Percentiles rank a stretch among this genome's conserved stretches.
Conservation (phyloP, 2,329 filamentous ascomycete species). For the Myriosclerotinia duriaeana region DNA sequence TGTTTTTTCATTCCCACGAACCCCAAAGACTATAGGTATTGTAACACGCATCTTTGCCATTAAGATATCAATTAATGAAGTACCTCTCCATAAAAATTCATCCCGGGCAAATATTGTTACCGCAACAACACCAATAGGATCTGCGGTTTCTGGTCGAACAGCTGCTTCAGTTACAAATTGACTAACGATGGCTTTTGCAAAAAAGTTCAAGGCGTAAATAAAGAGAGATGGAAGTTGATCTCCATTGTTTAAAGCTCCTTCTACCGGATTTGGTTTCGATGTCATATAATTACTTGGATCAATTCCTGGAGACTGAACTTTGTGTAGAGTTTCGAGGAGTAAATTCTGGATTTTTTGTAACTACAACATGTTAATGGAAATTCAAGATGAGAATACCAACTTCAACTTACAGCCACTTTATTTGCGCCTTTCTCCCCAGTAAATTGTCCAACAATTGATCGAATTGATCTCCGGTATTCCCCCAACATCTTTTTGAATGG, state of each 20-base stretch:
- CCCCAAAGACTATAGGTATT: constrained; percentile 84
- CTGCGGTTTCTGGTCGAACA: constrained; percentile 64
- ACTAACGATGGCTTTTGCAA: constrained; percentile 69
- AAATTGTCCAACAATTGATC: constrained; percentile 71
- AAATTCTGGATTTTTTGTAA: constrained; percentile 33
- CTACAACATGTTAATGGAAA: constrained; percentile 32
- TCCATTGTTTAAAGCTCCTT: constrained; percentile 47
- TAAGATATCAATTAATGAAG: constrained; percentile 75
- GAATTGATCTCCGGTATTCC: constrained; percentile 69
- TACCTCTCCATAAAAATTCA: constrained; percentile 64
- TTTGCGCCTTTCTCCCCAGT: constrained; percentile 65
- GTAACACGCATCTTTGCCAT: constrained; percentile 80
- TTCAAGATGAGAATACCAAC: constrained; percentile 1
- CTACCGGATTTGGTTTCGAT: constrained; percentile 49
- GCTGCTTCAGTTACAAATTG: constrained; percentile 69
- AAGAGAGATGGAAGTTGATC: constrained; percentile 62
- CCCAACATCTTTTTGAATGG: constrained; percentile 63
- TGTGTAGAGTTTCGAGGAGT: not conserved
- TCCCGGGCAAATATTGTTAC: constrained; percentile 72
- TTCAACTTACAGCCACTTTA: constrained; percentile 50
- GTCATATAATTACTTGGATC: constrained; percentile 56
- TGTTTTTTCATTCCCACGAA: constrained; percentile 73
- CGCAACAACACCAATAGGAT: constrained; percentile 75
- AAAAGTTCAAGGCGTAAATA: constrained; percentile 74
- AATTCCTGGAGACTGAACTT: constrained; percentile 39